These are phyloP conservation scores for Spatholobus suberectus DNA, from an alignment of 306 rosid species.

Conservation along the genomic window DNA sequence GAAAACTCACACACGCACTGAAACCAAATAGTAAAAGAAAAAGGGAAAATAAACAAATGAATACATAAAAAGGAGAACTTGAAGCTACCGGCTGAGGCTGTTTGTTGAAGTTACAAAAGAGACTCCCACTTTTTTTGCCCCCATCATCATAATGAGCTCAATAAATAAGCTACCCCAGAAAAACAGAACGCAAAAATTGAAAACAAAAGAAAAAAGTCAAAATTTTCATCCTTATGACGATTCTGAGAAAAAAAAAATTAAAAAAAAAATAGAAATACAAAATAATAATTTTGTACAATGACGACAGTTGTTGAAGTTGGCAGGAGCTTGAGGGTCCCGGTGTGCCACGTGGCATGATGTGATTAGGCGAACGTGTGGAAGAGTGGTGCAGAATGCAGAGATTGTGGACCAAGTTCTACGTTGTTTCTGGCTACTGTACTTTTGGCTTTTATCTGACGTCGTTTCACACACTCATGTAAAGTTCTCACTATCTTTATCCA, in stretches of 20 bases:
- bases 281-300: slow-evolving; percentile 21
- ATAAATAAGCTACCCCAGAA: slow-evolving; percentile 33
- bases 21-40: background rate
- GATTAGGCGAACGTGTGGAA: slow-evolving; percentile 60
- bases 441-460: slow-evolving; percentile 50
- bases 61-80: background rate
- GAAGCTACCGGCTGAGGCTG: slow-evolving; percentile 41
- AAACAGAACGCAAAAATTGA: background rate
- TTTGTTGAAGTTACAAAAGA: slow-evolving; percentile 31
- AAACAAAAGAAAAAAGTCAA: background rate
- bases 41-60: background rate
- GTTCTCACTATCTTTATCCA: slow-evolving; percentile 8
- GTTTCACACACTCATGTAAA: slow-evolving; percentile 40
- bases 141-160: slow-evolving; percentile 24
- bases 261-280: background rate
- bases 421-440: slow-evolving; percentile 26
- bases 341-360: slow-evolving; percentile 45
- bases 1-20: slow-evolving; percentile 32
- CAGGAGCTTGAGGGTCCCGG: slow-evolving; percentile 14
- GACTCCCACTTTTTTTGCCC: slow-evolving; percentile 33
- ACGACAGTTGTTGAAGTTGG: slow-evolving; percentile 45
- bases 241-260: background rate
- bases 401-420: slow-evolving; percentile 40
- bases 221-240: background rate
- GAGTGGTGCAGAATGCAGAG: slow-evolving; percentile 26